Evolutionary conservation across 2,329 filamentous ascomycete species (phyloP).

Genomic region (Neophaeococcomyces aloes): DNA sequence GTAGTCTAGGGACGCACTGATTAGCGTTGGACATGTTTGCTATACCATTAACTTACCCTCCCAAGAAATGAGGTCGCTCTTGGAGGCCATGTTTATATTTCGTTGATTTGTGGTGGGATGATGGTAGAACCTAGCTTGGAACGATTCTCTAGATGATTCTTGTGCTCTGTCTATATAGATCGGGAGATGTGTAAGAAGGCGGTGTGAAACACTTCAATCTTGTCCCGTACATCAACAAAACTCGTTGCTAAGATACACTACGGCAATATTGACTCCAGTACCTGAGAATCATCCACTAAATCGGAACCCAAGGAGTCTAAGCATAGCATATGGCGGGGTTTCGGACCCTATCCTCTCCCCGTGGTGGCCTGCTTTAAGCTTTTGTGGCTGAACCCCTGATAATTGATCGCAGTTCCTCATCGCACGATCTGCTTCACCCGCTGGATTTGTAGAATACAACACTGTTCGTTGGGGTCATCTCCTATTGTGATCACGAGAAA

Average conservation of each 20-base stretch:
- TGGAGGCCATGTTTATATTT: slow-evolving; percentile 13
- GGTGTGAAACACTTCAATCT: neutral
- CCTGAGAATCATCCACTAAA: slow-evolving; percentile 2
- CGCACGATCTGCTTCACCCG: too few relatives aligned
- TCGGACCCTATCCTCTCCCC: neutral
- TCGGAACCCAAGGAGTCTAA: neutral
- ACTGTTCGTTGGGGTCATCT: too few relatives aligned
- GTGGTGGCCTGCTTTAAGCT: too few relatives aligned
- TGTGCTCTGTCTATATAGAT: neutral
- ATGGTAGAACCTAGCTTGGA: neutral
- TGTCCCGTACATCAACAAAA: neutral
- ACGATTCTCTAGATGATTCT: neutral
- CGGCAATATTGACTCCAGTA: neutral
- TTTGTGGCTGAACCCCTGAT: too few relatives aligned
- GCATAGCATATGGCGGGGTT: slow-evolving; percentile 4
- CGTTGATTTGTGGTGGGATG: neutral
- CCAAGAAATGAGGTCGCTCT: slow-evolving; percentile 16
- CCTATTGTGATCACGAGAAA: too few relatives aligned
- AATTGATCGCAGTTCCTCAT: too few relatives aligned
- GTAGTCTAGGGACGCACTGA: slow-evolving; percentile 14
- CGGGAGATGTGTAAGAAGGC: neutral
- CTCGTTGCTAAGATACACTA: slow-evolving; percentile 1
- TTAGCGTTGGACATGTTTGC: neutral
- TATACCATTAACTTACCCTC: slow-evolving; percentile 12
- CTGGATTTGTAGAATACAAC: too few relatives aligned